These are phyloP conservation scores for Thozetella sp. DNA, from an alignment of 495 filamentous ascomycete genomes.

Conservation along the genomic window DNA sequence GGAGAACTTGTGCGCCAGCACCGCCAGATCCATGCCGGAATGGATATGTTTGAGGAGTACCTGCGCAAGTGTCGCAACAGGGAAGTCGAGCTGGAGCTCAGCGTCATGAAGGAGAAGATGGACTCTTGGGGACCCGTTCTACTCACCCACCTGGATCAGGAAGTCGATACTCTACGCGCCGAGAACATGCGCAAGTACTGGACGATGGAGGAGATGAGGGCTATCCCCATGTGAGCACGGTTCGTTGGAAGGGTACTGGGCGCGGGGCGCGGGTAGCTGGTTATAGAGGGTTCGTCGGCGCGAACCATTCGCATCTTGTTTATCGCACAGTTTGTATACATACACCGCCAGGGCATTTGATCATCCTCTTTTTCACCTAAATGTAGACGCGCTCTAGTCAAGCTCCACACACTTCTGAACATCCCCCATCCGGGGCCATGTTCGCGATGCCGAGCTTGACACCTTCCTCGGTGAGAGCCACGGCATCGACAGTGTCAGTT, in stretches of 20 bases:
- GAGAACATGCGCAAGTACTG: slow-evolving; percentile 91
- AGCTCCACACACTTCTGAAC: not conserved
- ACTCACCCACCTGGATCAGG: slow-evolving; percentile 74
- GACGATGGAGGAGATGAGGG: slow-evolving; percentile 73
- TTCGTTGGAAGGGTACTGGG: not conserved
- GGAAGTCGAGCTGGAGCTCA: slow-evolving; percentile 68
- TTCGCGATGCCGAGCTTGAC: slow-evolving; percentile 52
- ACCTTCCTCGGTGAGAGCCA: slow-evolving; percentile 63
- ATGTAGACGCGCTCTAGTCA: not conserved
- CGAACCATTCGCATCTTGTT: not conserved
- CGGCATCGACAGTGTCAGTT: slow-evolving; percentile 42
- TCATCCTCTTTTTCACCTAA: not conserved
- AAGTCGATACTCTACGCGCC: slow-evolving; percentile 69
- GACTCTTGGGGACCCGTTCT: slow-evolving; percentile 64
- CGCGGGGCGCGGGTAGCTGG: not conserved
- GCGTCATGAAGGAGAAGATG: slow-evolving; percentile 71
- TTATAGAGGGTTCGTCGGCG: not conserved
- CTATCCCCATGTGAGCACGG: slow-evolving; percentile 63
- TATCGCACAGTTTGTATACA: no score
- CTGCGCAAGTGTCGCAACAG: slow-evolving; percentile 63
- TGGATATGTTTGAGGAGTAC: slow-evolving; percentile 74
- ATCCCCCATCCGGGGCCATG: slow-evolving; percentile 19
- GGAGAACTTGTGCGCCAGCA: slow-evolving; percentile 76
- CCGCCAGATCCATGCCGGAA: slow-evolving; percentile 74
- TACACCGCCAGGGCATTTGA: not conserved